Percentiles rank a stretch among this genome's conserved stretches.
phyloP scores from a whole-genome alignment of 2,329 filamentous ascomycete genomes.

The Cercospora zeina region DNA sequence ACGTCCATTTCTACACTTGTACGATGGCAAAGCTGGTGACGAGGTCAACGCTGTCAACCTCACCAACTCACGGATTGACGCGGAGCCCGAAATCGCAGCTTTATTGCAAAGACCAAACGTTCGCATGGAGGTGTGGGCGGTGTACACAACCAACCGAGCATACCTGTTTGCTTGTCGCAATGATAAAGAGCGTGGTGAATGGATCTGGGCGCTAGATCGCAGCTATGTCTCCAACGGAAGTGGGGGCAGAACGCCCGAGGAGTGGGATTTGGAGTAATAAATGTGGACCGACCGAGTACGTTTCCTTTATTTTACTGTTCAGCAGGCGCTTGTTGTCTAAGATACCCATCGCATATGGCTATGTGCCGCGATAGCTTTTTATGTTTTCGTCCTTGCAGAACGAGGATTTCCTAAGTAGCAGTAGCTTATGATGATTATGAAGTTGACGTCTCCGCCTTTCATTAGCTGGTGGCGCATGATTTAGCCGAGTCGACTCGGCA shows the following conservation, averaged over 20 bases:
- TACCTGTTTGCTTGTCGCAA: slow-evolving; percentile 90
- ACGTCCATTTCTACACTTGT: slow-evolving; percentile 86
- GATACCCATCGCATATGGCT: slow-evolving; percentile 13
- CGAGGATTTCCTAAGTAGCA: slow-evolving; percentile 4
- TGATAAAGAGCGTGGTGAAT: slow-evolving; percentile 91
- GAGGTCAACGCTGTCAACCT: slow-evolving; percentile 88
- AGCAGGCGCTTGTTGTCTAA: slow-evolving; percentile 12
- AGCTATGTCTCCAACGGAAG: slow-evolving; percentile 57
- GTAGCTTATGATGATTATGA: slow-evolving; percentile 8
- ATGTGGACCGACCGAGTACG: background rate
- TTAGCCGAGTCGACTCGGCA: slow-evolving; percentile 1
- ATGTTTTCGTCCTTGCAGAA: background rate
- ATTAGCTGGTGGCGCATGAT: slow-evolving; percentile 1
- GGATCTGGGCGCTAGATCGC: slow-evolving; percentile 94
- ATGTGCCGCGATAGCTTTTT: slow-evolving; percentile 11
- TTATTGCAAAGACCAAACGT: slow-evolving; percentile 56
- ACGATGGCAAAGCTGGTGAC: slow-evolving; percentile 76
- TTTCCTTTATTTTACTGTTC: background rate
- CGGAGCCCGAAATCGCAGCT: slow-evolving; percentile 81
- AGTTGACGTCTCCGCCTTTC: background rate
- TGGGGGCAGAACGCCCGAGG: slow-evolving; percentile 30
- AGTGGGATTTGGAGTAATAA: slow-evolving; percentile 18
- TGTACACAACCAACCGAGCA: slow-evolving; percentile 87
- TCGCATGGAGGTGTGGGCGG: slow-evolving; percentile 69
- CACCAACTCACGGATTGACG: slow-evolving; percentile 85